Conservation (phyloP, 306 rosid species). For the Albizia julibrissin region DNA sequence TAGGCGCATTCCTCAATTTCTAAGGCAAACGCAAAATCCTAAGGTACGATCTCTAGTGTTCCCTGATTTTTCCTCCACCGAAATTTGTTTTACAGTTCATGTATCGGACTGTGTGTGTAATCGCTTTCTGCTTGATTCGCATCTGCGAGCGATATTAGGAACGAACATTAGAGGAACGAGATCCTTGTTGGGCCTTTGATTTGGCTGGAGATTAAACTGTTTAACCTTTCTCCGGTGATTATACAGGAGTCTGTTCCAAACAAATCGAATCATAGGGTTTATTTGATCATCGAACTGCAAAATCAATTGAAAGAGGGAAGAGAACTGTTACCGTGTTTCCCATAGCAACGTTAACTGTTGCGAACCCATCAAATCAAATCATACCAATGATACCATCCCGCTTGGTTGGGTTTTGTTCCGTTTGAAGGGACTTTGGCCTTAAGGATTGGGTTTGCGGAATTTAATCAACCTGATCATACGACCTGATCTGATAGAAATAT, state of each 20-base stretch:
- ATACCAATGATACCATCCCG: neutral
- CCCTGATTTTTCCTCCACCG: neutral
- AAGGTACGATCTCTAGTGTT: conserved; percentile 24
- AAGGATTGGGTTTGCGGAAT: neutral
- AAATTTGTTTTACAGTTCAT: neutral
- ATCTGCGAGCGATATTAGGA: neutral
- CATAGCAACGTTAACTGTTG: neutral
- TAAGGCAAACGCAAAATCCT: neutral
- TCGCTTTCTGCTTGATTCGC: neutral
- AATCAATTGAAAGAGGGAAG: neutral
- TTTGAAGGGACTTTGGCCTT: neutral
- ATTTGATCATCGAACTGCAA: neutral
- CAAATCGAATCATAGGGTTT: neutral
- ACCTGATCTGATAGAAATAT: neutral
- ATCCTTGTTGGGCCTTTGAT: neutral
- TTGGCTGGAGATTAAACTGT: neutral
- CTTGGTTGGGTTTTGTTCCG: neutral
- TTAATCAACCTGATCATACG: neutral
- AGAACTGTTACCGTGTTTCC: neutral
- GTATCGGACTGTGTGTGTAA: neutral
- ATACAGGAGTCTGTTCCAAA: neutral
- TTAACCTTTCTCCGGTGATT: neutral
- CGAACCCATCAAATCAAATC: neutral
- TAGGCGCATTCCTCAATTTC: neutral
- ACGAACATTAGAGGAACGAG: too few relatives aligned